Evolutionary conservation across 2,329 filamentous ascomycete genomes (phyloP), one percentile per base, ranked within the genome.

Genomic region (Cadophora luteo-olivacea): DNA sequence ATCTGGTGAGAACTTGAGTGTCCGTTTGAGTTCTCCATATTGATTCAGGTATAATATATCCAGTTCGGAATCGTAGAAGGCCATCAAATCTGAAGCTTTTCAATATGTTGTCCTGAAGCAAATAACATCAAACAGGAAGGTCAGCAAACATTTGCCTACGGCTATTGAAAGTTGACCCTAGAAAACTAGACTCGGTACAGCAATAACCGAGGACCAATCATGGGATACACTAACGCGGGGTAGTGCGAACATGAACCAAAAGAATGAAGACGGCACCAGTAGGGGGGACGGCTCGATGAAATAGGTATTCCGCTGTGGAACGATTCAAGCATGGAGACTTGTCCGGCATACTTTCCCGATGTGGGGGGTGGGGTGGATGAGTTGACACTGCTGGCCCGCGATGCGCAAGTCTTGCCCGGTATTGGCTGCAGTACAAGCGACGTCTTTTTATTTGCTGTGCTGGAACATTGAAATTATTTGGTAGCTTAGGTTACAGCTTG

Each of bases 201-300:
- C 52, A 14, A 7, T 33, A 55, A 55, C 52, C 52, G 52, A 55
- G 52, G 14, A 32, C 52, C 52, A 55, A 55, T 55, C 52, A 55
- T 24, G 51, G 12, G 25, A 16, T 32, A 4, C 12, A 16, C 29
- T 55, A 33, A 19, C 25, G 52, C 52, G 52, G 52, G 52, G 52
- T 55, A 55, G 25, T n/a, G 8, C 16, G 16, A 55, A 19, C 52
- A 55, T 7, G 51, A 55, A 32, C 19, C 29, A 14, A 14, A 29
- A 29, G 24, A 54, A 11, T 24, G 4, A 14, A 16, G 14, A 19
- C 41, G 41, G 41, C 12, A 45, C n/a, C n/a, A n/a, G n/a, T n/a
- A 29, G 24, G 51, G 24, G 12, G 1, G 12, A 19, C 49, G 49
- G 49, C 49, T 29, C 11, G 22, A 25, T 54, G 14, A 16, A 25